Percentiles rank a stretch among this genome's conserved stretches.
These are phyloP conservation scores for Aspergillus sp. DNA, from an alignment of 2,329 filamentous ascomycete genomes.

Conservation along the genomic window DNA sequence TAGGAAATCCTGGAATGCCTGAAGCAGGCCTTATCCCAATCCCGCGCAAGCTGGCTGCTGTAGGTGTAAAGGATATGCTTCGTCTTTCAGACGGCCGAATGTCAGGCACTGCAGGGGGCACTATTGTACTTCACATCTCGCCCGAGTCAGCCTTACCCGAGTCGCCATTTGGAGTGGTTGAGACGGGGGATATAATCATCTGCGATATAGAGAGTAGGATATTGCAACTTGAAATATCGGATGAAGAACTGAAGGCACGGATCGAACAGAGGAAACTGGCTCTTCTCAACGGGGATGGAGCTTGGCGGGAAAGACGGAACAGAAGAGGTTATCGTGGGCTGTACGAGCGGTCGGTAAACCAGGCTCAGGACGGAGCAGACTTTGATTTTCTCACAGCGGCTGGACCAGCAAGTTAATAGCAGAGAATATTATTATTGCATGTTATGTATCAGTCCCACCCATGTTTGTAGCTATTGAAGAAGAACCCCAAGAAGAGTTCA, in stretches of 20 bases:
- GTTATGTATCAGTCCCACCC: not conserved
- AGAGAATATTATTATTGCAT: not conserved
- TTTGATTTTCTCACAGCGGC: conserved; percentile 33
- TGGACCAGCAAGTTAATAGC: conserved; percentile 9
- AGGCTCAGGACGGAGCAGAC: conserved; percentile 37
- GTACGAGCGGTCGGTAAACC: conserved; percentile 40
- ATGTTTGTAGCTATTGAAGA: not conserved
- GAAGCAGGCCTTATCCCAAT: conserved; percentile 50
- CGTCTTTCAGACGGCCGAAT: conserved; percentile 52
- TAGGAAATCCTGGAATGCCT: conserved; percentile 51
- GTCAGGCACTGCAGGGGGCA: conserved; percentile 53
- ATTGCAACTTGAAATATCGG: conserved; percentile 38
- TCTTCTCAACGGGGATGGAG: conserved; percentile 4
- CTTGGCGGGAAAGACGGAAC: conserved; percentile 18
- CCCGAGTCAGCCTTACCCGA: conserved; percentile 47
- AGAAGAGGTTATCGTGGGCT: conserved; percentile 36
- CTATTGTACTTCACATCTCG: conserved; percentile 50
- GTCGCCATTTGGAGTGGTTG: conserved; percentile 45
- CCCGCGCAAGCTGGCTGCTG: conserved; percentile 42
- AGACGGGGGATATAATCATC: conserved; percentile 45
- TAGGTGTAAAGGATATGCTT: conserved; percentile 51
- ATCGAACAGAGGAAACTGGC: conserved; percentile 26
- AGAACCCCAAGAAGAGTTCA: not conserved
- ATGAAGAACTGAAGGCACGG: conserved; percentile 37
- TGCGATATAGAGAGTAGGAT: conserved; percentile 41